Evolutionary conservation across 2,329 filamentous ascomycete genomes (phyloP).

Genomic region (Fusarium sororula): DNA sequence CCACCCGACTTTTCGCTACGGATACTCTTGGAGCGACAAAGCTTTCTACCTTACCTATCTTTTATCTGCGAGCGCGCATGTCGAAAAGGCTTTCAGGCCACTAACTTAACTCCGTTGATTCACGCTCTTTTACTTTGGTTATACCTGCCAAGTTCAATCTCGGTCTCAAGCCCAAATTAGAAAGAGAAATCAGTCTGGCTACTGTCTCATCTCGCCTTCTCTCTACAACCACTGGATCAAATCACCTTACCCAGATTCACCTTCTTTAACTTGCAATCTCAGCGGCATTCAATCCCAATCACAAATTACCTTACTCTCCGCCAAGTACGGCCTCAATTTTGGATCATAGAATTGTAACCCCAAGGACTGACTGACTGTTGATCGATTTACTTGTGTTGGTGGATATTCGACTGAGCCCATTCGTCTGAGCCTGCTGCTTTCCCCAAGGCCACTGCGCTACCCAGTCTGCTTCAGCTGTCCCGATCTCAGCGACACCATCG

Average conservation of each 20-base stretch:
- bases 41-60: neutral
- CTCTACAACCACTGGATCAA: slow-evolving; percentile 24
- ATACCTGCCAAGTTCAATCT: slow-evolving; percentile 7
- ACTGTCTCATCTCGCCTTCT: slow-evolving; percentile 30
- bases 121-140: slow-evolving; percentile 14
- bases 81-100: slow-evolving; percentile 20
- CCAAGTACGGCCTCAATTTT: slow-evolving; percentile 5
- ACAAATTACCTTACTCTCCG: neutral
- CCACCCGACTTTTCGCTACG: slow-evolving; percentile 4
- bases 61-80: slow-evolving; percentile 16
- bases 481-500: neutral
- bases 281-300: neutral
- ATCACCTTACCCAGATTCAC: slow-evolving; percentile 3
- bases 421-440: slow-evolving; percentile 4
- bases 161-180: slow-evolving; percentile 2
- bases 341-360: slow-evolving; percentile 3
- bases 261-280: slow-evolving; percentile 7
- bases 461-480: neutral
- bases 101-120: neutral
- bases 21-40: neutral
- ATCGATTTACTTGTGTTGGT: neutral
- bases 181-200: slow-evolving; percentile 36
- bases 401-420: neutral
- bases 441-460: slow-evolving; percentile 11
- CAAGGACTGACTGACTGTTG: slow-evolving; percentile 4